phyloP scores from a whole-genome alignment of 2,329 filamentous ascomycete genomes.

The Pseudocercospora ulei region DNA sequence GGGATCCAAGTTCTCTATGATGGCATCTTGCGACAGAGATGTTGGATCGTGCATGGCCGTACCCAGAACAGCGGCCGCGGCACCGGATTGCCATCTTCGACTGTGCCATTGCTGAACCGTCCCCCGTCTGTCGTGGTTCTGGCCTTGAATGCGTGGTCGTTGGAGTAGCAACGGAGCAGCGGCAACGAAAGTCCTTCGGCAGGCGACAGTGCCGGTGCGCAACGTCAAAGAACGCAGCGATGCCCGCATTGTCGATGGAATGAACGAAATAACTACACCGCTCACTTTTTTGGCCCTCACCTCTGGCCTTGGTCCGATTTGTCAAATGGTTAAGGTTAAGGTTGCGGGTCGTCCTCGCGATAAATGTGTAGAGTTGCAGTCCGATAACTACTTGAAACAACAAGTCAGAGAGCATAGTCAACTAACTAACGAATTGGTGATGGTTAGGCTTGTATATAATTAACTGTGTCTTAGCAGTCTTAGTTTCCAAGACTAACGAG shows the following conservation, averaged over 20 bases:
- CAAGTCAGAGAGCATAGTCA: too few relatives aligned
- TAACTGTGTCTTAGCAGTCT: too few relatives aligned
- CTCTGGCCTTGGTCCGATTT: conserved; percentile 1
- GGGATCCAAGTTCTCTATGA: conserved; percentile 70
- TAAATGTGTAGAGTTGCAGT: too few relatives aligned
- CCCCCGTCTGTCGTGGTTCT: conserved; percentile 29
- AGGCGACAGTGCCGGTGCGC: conserved; percentile 18
- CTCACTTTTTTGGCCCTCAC: conserved; percentile 2
- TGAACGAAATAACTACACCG: conserved; percentile 1
- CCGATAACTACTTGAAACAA: too few relatives aligned
- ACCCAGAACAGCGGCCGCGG: conserved; percentile 39
- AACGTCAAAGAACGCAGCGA: conserved; percentile 26
- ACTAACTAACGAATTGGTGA: too few relatives aligned
- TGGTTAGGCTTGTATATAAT: too few relatives aligned
- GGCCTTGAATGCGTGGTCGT: conserved; percentile 18
- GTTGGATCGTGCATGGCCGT: conserved; percentile 50
- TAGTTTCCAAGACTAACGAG: too few relatives aligned
- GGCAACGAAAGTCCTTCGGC: conserved; percentile 25
- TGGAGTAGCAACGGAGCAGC: conserved; percentile 17
- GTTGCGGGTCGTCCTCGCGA: too few relatives aligned
- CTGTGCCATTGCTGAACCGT: conserved; percentile 11
- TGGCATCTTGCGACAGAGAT: conserved; percentile 51
- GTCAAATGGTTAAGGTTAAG: too few relatives aligned
- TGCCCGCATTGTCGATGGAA: conserved; percentile 19
- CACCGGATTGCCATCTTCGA: conserved; percentile 28